Percentiles rank a stretch among this genome's conserved stretches.
These are phyloP conservation scores for Nigrospora osmanthi DNA, from an alignment of 2,329 filamentous ascomycete species.

Conservation along the genomic window DNA sequence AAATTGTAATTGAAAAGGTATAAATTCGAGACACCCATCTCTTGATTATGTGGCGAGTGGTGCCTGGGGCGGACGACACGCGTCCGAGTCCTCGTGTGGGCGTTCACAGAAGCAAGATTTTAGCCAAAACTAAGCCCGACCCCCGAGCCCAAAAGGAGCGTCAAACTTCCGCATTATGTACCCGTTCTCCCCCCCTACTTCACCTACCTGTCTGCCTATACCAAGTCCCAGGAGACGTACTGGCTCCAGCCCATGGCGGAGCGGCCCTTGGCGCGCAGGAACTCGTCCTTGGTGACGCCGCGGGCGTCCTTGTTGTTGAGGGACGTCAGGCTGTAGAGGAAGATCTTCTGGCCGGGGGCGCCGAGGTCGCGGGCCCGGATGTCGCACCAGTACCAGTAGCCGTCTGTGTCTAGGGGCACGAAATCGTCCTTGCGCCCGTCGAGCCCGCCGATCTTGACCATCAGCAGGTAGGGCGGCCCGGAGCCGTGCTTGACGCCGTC, in stretches of 20 bases:
- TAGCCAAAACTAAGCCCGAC: too few relatives aligned
- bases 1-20: too few relatives aligned
- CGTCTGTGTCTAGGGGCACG: conserved; percentile 68
- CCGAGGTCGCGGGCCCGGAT: conserved; percentile 60
- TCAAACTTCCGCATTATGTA: too few relatives aligned
- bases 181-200: too few relatives aligned
- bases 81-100: too few relatives aligned
- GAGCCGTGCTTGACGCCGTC: conserved; percentile 59
- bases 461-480: conserved; percentile 59
- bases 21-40: too few relatives aligned
- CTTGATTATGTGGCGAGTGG: too few relatives aligned
- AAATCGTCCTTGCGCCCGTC: conserved; percentile 62
- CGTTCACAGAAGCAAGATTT: too few relatives aligned
- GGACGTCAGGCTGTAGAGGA: conserved; percentile 51
- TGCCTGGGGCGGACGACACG: too few relatives aligned
- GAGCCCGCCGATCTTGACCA: conserved; percentile 58
- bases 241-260: conserved; percentile 25
- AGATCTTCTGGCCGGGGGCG: conserved; percentile 58
- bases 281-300: conserved; percentile 39
- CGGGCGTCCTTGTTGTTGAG: conserved; percentile 37
- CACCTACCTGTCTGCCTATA: neutral
- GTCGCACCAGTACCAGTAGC: conserved; percentile 76
- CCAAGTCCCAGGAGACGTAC: neutral
- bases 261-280: conserved; percentile 29
- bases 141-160: too few relatives aligned